A percentile compares a stretch with the other conserved stretches of the same genome.
Evolutionary conservation across 257 asterid species (phyloP).

Genomic region (Prunella vulgaris): DNA sequence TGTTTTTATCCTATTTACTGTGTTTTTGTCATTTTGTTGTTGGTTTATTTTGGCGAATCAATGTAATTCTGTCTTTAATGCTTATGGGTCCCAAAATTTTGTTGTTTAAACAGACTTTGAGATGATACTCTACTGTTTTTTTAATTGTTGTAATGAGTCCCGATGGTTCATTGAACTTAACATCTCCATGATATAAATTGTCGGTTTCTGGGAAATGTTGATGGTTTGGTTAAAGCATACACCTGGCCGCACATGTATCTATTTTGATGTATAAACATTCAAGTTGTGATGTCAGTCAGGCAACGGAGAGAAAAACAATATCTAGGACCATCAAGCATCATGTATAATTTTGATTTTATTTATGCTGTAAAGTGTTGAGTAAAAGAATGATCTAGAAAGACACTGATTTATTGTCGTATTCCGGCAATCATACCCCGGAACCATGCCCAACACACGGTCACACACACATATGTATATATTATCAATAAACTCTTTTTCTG

Average conservation of each 20-base stretch:
- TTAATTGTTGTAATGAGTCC: background rate
- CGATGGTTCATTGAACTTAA: background rate
- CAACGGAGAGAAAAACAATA: background rate
- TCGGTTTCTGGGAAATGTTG: background rate
- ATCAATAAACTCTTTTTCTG: background rate
- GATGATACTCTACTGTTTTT: background rate
- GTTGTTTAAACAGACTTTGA: background rate
- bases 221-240: background rate
- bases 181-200: background rate
- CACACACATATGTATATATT: background rate
- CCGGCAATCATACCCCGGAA: background rate
- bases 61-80: background rate
- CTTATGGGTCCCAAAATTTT: background rate
- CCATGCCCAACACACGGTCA: background rate
- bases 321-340: constrained; percentile 3
- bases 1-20: background rate
- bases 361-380: background rate
- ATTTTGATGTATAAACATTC: too few relatives aligned
- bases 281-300: background rate
- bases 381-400: background rate
- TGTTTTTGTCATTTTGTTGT: background rate
- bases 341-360: background rate
- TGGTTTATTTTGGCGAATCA: background rate
- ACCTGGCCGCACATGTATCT: too few relatives aligned
- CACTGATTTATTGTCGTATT: background rate